Conservation (phyloP, 2,329 filamentous ascomycete genomes). For the Neofusicoccum kwambonambiense region DNA sequence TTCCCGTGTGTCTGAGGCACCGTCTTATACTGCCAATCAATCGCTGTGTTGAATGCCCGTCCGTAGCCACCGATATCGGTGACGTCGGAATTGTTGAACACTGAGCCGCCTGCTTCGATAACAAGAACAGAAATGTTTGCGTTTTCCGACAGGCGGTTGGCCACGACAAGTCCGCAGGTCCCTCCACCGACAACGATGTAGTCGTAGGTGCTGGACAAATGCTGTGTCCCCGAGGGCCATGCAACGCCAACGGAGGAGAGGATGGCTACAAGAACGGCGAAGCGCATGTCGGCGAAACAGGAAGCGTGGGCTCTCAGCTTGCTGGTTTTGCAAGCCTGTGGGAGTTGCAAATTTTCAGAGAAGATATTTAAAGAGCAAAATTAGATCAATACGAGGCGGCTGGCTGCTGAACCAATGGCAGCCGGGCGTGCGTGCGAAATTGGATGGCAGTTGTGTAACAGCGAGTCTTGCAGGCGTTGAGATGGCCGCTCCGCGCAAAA, state of each 20-base stretch:
- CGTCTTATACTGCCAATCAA: slow-evolving; percentile 44
- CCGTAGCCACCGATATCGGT: slow-evolving; percentile 27
- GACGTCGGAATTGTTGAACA: slow-evolving; percentile 31
- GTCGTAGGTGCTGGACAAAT: slow-evolving; percentile 21
- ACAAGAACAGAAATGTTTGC: slow-evolving; percentile 44
- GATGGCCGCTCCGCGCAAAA: too few species aligned
- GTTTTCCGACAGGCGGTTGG: slow-evolving; percentile 53
- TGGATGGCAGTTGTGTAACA: too few species aligned
- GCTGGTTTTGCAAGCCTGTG: too few species aligned
- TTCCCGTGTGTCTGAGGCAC: slow-evolving; percentile 38
- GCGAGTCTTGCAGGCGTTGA: too few species aligned
- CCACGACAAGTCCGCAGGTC: slow-evolving; percentile 51
- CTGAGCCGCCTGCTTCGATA: slow-evolving; percentile 26
- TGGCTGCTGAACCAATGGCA: too few species aligned
- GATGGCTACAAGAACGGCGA: background rate
- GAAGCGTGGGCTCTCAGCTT: too few species aligned
- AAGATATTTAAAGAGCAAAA: too few species aligned
- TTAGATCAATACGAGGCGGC: too few species aligned
- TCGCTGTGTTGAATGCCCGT: slow-evolving; percentile 25
- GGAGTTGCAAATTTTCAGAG: too few species aligned
- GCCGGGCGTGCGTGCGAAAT: too few species aligned
- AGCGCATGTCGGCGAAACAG: background rate
- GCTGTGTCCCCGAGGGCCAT: background rate
- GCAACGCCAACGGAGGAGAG: too few species aligned
- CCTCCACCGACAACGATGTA: slow-evolving; percentile 38